Base-by-base conservation (phyloP, 2,329 filamentous ascomycete genomes). In the Beauveria sp. region DNA sequence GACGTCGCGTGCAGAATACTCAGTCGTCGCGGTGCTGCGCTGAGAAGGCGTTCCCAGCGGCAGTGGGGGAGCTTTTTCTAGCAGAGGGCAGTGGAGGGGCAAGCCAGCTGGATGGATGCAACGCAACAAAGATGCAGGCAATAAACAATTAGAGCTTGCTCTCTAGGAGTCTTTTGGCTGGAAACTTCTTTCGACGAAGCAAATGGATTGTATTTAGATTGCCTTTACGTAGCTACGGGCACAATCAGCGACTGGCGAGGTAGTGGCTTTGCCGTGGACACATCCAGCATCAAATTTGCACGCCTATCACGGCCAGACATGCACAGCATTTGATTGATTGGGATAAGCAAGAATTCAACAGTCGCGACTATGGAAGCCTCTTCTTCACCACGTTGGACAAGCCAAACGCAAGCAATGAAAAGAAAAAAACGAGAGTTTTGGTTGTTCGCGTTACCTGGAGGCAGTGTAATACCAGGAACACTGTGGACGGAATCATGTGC, bases 401-500 rank as follows among this genome's bases (percentile, higher is more conserved):
- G 71, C 73, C 72, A 56, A 50, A 67, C 68, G 65, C 57, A 62
- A 70, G 72, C 68, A 77, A 77, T 72, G 75, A 77, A 76, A 73
- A 74, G 59, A 63, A 22, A 2, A 70, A 53, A 40, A 55, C 34
- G 22, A 55, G 22, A 22, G 22, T 14, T 34, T 50, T 46, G 41
- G 43, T 48, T 22, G 62, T 73, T 77, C 72, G 75, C 75, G 72
- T 77, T 74, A 66, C 75, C 73, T 74, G 73, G 73, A 76, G 70
- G 72, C 72, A 76, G 73, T 76, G 74, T 75, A 71, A 75, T 75
- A 77, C 75, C 74, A 76, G 75, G 75, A 72, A 76, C 73, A 76
- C 74, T 68, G 69, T 76, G 73, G 68, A 66, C 30, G 61, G 71
- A 64, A 70, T 71, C 74, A 68, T 75, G 70, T 69, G 74, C 73